Conservation (phyloP, 306 rosid genomes). For the Hippophae gyantsensis region DNA sequence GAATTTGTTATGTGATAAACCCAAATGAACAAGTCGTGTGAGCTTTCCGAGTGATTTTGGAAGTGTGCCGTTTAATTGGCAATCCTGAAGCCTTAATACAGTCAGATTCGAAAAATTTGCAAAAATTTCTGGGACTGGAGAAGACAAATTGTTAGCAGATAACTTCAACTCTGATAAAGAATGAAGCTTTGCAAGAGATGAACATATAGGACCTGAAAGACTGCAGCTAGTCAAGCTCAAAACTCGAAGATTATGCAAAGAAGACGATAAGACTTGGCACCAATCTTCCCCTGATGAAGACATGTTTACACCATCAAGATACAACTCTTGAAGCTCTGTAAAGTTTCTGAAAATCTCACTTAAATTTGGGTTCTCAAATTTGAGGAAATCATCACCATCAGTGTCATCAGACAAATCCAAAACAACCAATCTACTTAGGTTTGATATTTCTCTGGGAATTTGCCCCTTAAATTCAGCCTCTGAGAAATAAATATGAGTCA, state of each 20-base stretch:
- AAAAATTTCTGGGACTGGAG: not conserved
- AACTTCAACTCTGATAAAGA: not conserved
- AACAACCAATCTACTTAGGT: conserved; percentile 1
- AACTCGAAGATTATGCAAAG: not conserved
- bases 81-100: not conserved
- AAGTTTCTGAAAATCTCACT: conserved; percentile 9
- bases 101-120: conserved; percentile 3
- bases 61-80: conserved; percentile 12
- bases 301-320: conserved; percentile 21
- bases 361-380: conserved; percentile 8
- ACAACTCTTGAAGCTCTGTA: conserved; percentile 14
- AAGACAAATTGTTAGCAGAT: too few species aligned
- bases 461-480: not conserved
- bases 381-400: not conserved
- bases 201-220: conserved; percentile 10
- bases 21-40: conserved; percentile 8
- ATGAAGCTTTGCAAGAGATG: not conserved
- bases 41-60: conserved; percentile 10
- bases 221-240: conserved; percentile 1
- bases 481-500: conserved; percentile 9
- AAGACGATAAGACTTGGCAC: conserved; percentile 17
- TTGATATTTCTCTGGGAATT: conserved; percentile 19
- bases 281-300: conserved; percentile 27
- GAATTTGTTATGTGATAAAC: not conserved
- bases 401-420: conserved; percentile 5